These are phyloP conservation scores for Salix exigua DNA, from an alignment of 345 rosid species.

Conservation along the genomic window DNA sequence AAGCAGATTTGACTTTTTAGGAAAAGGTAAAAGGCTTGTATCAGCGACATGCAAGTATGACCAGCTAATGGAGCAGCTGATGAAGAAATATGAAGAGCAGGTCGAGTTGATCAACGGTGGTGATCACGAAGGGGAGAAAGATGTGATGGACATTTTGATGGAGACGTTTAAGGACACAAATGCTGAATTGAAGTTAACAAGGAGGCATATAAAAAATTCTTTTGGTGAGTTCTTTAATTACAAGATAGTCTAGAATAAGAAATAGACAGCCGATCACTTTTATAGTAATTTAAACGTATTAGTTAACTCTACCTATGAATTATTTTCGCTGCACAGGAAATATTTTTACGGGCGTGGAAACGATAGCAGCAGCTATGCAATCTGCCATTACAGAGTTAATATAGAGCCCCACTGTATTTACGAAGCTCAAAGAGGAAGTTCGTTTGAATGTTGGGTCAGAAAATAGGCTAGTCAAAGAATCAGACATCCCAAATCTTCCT, in stretches of 20 bases:
- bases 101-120: constrained; percentile 2
- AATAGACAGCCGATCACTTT: too few relatives aligned
- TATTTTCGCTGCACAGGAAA: too few relatives aligned
- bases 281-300: too few relatives aligned
- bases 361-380: constrained; percentile 13
- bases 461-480: constrained; percentile 29
- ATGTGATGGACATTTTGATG: constrained; percentile 55
- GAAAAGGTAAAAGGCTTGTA: constrained; percentile 49
- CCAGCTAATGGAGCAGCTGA: constrained; percentile 44
- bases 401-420: not conserved
- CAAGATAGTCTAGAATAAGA: too few relatives aligned
- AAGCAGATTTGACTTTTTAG: constrained; percentile 50
- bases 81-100: constrained; percentile 49
- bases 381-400: not conserved
- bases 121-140: constrained; percentile 31
- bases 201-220: constrained; percentile 59
- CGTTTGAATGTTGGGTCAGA: not conserved
- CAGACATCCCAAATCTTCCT: constrained; percentile 40
- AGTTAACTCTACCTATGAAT: too few relatives aligned
- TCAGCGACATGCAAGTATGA: constrained; percentile 45
- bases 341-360: constrained; percentile 6
- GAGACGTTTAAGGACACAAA: constrained; percentile 45
- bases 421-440: constrained; percentile 1
- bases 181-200: constrained; percentile 52
- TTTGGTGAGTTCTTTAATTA: constrained; percentile 45